Conservation (phyloP, 1,139 yeast genomes). For the Debaryomyces psychrophilus region DNA sequence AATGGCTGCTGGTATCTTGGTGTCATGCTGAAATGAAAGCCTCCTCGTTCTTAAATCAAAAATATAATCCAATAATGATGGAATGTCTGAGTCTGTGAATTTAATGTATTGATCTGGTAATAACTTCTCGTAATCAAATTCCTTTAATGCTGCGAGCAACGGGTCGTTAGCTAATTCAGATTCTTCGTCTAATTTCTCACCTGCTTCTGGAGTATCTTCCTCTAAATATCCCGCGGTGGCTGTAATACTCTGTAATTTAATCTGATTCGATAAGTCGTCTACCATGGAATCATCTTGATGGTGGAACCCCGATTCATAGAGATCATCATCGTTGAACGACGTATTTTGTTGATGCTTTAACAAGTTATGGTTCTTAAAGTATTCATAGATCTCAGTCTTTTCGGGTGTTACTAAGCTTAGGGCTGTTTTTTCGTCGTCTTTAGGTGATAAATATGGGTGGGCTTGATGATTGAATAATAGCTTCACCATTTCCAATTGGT, state of each 20-base stretch:
- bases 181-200: slow-evolving; percentile 31
- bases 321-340: slow-evolving; percentile 19
- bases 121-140: slow-evolving; percentile 52
- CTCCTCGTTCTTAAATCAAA: slow-evolving; percentile 42
- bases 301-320: slow-evolving; percentile 19
- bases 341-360: slow-evolving; percentile 31
- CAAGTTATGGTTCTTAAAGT: slow-evolving; percentile 42
- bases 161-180: slow-evolving; percentile 34
- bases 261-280: slow-evolving; percentile 45
- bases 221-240: slow-evolving; percentile 23
- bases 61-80: slow-evolving; percentile 58
- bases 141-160: slow-evolving; percentile 31
- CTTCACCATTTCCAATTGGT: slow-evolving; percentile 39
- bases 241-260: slow-evolving; percentile 55
- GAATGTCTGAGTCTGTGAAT: slow-evolving; percentile 69
- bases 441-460: slow-evolving; percentile 41
- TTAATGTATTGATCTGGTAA: slow-evolving; percentile 54
- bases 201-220: slow-evolving; percentile 28
- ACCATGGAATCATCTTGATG: slow-evolving; percentile 36
- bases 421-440: slow-evolving; percentile 36
- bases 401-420: slow-evolving; percentile 37
- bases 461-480: slow-evolving; percentile 44
- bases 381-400: slow-evolving; percentile 36
- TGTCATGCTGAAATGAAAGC: slow-evolving; percentile 48
- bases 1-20: slow-evolving; percentile 69